A percentile compares a stretch with the other conserved stretches of the same genome.
Evolutionary conservation across 2,329 filamentous ascomycete species (phyloP).

Genomic region (Lachnellula cervina): DNA sequence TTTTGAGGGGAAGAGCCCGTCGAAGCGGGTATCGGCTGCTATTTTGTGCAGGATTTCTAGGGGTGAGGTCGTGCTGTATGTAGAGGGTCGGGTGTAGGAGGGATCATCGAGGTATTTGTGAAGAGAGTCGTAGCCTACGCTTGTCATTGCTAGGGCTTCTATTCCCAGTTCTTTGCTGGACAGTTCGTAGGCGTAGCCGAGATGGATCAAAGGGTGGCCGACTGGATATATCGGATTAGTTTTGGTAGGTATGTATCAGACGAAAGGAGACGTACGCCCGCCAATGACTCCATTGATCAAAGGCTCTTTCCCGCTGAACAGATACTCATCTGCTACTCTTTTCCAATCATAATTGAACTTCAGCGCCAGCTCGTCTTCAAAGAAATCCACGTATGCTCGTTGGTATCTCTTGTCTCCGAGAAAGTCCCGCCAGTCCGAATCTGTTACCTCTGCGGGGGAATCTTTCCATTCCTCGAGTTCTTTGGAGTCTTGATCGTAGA

Average conservation of each 20-base stretch:
- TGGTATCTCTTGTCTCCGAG: constrained; percentile 78
- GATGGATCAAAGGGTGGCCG: constrained; percentile 86
- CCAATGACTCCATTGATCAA: constrained; percentile 75
- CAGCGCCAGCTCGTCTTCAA: constrained; percentile 81
- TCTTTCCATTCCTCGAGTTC: constrained; percentile 74
- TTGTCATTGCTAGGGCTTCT: constrained; percentile 72
- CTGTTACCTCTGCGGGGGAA: constrained; percentile 77
- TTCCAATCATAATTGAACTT: constrained; percentile 77
- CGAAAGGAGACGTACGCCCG: constrained; percentile 57
- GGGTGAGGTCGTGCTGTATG: constrained; percentile 56
- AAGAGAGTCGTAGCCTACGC: constrained; percentile 53
- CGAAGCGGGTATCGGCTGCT: constrained; percentile 62
- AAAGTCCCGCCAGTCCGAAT: constrained; percentile 81
- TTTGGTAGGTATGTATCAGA: constrained; percentile 16
- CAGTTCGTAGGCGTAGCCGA: constrained; percentile 91
- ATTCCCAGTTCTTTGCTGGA: constrained; percentile 80
- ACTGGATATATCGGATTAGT: constrained; percentile 44
- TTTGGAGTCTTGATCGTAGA: constrained; percentile 75
- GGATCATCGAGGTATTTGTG: constrained; percentile 68
- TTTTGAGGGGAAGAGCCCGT: constrained; percentile 56
- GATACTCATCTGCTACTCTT: constrained; percentile 66
- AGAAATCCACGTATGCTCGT: constrained; percentile 88
- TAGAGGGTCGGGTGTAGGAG: constrained; percentile 61
- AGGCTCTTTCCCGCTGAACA: constrained; percentile 70
- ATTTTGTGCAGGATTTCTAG: constrained; percentile 69